Conservation (phyloP, 116 monocot species). For the Dioscorea cayenensis region DNA sequence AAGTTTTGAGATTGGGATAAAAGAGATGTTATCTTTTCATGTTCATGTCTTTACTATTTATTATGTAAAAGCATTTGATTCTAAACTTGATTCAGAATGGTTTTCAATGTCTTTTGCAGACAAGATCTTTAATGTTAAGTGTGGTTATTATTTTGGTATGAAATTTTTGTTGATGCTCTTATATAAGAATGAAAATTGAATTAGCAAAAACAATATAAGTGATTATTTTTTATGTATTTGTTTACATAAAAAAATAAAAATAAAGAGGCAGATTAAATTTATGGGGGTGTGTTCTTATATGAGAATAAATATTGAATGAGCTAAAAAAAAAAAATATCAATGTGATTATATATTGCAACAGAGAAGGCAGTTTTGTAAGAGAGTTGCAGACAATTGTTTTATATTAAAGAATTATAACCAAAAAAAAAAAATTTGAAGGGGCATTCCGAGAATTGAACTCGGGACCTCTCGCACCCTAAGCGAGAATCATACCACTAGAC, state of each 20-base stretch:
- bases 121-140: background rate
- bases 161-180: background rate
- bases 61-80: constrained; percentile 1
- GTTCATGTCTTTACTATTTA: background rate
- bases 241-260: too few species aligned
- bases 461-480: constrained; percentile 99
- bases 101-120: background rate
- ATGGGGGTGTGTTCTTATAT: background rate
- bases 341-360: too few species aligned
- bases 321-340: too few species aligned
- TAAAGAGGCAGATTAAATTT: background rate
- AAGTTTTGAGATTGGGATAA: background rate
- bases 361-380: too few species aligned
- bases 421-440: constrained; percentile 25
- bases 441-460: constrained; percentile 99
- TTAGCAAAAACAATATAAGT: background rate
- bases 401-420: background rate
- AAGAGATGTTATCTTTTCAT: background rate
- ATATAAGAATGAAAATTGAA: too few species aligned
- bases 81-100: background rate
- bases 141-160: background rate
- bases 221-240: too few species aligned
- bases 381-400: too few species aligned
- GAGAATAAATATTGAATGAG: too few species aligned
- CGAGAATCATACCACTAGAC: constrained; percentile 99